These are phyloP conservation scores for Cyclotella atomus DNA, from an alignment of 108 stramenopile species.

Conservation along the genomic window DNA sequence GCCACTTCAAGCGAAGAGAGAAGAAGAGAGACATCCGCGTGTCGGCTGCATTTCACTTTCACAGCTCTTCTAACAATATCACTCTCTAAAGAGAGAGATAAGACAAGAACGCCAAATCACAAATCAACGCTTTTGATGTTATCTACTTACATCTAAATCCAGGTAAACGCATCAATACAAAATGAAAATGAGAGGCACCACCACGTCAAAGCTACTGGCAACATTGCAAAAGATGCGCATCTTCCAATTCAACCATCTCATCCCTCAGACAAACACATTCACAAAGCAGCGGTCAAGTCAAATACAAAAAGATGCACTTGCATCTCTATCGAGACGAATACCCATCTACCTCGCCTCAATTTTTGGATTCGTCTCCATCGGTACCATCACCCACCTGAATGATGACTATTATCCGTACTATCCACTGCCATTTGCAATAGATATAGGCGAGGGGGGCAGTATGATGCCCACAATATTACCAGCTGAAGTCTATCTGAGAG, in stretches of 20 bases:
- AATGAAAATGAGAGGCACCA: neutral
- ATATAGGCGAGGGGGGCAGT: constrained; percentile 62
- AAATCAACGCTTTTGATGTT: too few species aligned
- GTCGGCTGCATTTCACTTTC: too few species aligned
- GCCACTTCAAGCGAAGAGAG: too few species aligned
- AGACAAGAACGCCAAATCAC: too few species aligned
- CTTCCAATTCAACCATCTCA: neutral
- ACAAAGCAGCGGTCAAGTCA: neutral
- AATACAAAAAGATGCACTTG: neutral
- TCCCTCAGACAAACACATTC: too few species aligned
- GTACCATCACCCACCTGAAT: constrained; percentile 23
- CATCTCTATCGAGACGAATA: neutral
- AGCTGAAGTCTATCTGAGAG: constrained; percentile 66
- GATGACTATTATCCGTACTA: constrained; percentile 37
- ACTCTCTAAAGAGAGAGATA: too few species aligned
- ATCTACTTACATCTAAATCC: too few species aligned
- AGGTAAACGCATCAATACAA: too few species aligned
- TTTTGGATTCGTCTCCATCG: constrained; percentile 7
- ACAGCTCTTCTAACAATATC: too few species aligned
- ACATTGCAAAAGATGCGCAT: neutral
- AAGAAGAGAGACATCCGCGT: too few species aligned
- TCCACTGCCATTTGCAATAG: constrained; percentile 61
- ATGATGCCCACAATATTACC: constrained; percentile 83
- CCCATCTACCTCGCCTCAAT: neutral
- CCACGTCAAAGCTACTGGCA: neutral